A percentile compares a stretch with the other conserved stretches of the same genome.
Evolutionary conservation across 768 basidiomycete species (phyloP).

Genomic region (Sutorius australiensis): DNA sequence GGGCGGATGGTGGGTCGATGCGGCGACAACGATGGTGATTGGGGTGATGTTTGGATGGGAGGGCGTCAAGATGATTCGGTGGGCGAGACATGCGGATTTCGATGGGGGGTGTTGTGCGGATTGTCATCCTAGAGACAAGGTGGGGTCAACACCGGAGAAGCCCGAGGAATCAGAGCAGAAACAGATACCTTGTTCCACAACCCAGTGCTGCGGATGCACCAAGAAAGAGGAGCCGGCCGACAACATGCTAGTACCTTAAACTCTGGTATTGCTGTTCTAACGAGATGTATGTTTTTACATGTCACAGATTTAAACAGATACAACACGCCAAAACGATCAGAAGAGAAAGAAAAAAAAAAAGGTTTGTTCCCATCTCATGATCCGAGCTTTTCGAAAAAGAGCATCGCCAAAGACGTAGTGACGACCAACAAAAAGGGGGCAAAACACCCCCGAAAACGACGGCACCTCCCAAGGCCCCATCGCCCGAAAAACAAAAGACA

Average conservation of each 20-base stretch:
- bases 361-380: background rate
- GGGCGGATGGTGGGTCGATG: conserved; percentile 43
- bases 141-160: background rate
- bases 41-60: conserved; percentile 9
- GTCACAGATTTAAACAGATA: conserved; percentile 10
- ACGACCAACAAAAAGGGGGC: background rate
- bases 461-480: background rate
- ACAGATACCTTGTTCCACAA: background rate
- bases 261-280: background rate
- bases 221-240: background rate
- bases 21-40: conserved; percentile 3
- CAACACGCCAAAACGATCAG: conserved; percentile 1
- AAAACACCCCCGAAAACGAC: background rate
- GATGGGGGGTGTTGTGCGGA: conserved; percentile 35
- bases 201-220: conserved; percentile 1
- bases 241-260: background rate
- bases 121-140: background rate
- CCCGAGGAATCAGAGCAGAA: background rate
- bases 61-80: conserved; percentile 31
- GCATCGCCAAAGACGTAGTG: background rate
- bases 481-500: background rate
- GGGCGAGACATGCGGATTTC: conserved; percentile 22
- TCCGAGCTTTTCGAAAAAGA: conserved; percentile 1
- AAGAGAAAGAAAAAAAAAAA: background rate
- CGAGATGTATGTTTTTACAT: conserved; percentile 2